These are phyloP conservation scores for Tricholoma furcatifolium DNA, from an alignment of 768 basidiomycete genomes.

Conservation along the genomic window DNA sequence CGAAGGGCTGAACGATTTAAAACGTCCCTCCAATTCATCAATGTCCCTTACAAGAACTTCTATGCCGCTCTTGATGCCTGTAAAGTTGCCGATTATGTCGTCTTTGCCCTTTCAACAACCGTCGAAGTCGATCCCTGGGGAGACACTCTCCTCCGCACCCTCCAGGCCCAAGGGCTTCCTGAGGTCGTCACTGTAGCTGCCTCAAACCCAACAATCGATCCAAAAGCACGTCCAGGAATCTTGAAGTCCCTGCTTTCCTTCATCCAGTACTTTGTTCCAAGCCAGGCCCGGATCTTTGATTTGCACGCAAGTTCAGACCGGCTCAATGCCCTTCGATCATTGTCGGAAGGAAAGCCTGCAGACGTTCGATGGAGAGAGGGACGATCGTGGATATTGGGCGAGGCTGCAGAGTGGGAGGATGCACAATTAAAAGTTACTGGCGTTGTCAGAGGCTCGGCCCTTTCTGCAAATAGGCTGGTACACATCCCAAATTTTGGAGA, in stretches of 20 bases:
- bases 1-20: slow-evolving; percentile 85
- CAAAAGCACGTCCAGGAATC: slow-evolving; percentile 64
- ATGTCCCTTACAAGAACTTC: slow-evolving; percentile 66
- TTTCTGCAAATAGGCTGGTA: slow-evolving; percentile 82
- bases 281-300: slow-evolving; percentile 75
- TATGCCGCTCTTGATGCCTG: slow-evolving; percentile 83
- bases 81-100: slow-evolving; percentile 87
- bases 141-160: slow-evolving; percentile 80
- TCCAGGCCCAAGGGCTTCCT: slow-evolving; percentile 91
- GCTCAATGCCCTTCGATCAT: slow-evolving; percentile 67
- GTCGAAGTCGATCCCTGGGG: slow-evolving; percentile 85
- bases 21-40: slow-evolving; percentile 86
- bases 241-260: slow-evolving; percentile 92
- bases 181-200: slow-evolving; percentile 77
- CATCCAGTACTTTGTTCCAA: slow-evolving; percentile 91
- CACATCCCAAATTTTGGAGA: slow-evolving; percentile 90
- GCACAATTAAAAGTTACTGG: slow-evolving; percentile 77
- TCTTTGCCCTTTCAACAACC: slow-evolving; percentile 78
- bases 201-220: slow-evolving; percentile 49
- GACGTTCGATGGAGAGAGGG: slow-evolving; percentile 84
- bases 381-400: slow-evolving; percentile 72
- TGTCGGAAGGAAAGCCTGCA: slow-evolving; percentile 83
- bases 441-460: slow-evolving; percentile 71
- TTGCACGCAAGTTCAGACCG: slow-evolving; percentile 62
- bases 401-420: slow-evolving; percentile 57